A percentile compares a stretch with the other conserved stretches of the same genome.
These are phyloP conservation scores for Pestalotiopsis sp. DNA, from an alignment of 2,329 filamentous ascomycete species.

Conservation along the genomic window DNA sequence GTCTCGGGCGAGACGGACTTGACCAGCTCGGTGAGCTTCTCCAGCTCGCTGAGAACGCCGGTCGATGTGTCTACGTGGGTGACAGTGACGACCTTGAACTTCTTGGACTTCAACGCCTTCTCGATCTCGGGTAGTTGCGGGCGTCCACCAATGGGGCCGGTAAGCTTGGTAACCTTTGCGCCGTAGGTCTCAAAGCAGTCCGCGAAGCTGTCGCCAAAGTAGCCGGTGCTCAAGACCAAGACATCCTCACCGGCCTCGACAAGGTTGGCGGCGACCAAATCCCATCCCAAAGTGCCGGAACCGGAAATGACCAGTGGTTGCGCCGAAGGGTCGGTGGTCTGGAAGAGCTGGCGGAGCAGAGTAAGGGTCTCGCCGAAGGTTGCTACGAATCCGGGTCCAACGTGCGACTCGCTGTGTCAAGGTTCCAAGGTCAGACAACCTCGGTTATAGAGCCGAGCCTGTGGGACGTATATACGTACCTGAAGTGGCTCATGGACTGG, in stretches of 20 bases:
- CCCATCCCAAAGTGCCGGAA: conserved; percentile 95
- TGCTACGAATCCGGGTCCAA: conserved; percentile 85
- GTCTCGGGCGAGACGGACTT: conserved; percentile 88
- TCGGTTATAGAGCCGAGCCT: conserved; percentile 9
- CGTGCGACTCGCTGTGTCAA: conserved; percentile 80
- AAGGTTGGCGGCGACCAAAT: conserved; percentile 92
- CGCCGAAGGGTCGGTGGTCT: conserved; percentile 77
- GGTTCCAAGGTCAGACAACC: conserved; percentile 16
- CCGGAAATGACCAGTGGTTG: conserved; percentile 95
- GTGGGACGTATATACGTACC: conserved; percentile 51
- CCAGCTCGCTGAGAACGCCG: conserved; percentile 89
- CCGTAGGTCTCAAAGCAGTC: conserved; percentile 92
- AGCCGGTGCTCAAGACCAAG: conserved; percentile 91
- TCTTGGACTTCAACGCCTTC: conserved; percentile 83
- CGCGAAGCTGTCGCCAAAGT: conserved; percentile 95
- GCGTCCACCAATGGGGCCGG: conserved; percentile 83
- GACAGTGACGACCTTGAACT: conserved; percentile 92
- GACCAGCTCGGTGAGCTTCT: conserved; percentile 80
- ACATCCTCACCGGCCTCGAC: conserved; percentile 88
- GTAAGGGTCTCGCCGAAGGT: conserved; percentile 88
- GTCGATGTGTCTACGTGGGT: conserved; percentile 98
- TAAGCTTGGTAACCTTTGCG: conserved; percentile 85
- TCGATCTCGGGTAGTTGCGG: conserved; percentile 89
- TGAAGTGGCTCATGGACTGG: conserved; percentile 92
- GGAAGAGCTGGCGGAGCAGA: conserved; percentile 91